Conservation (phyloP, 179 eudicot species). For the Heliamphora pulchella region DNA sequence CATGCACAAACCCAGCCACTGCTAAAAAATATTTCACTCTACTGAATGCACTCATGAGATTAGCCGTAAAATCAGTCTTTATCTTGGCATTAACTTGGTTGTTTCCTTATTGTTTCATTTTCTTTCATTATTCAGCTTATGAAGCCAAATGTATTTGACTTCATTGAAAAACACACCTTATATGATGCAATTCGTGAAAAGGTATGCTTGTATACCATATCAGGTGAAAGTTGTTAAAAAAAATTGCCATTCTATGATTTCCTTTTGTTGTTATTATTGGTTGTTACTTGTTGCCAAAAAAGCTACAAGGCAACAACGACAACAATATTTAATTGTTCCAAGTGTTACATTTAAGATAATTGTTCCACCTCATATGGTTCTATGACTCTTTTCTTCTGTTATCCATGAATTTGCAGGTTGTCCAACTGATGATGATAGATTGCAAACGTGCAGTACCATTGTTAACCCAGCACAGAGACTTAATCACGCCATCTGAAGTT, state of each 20-base stretch:
- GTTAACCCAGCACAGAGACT: constrained; percentile 63
- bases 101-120: constrained; percentile 9
- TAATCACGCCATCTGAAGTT: constrained; percentile 76
- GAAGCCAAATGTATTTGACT: constrained; percentile 88
- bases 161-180: constrained; percentile 82
- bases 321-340: background rate
- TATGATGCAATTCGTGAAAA: constrained; percentile 81
- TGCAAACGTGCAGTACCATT: constrained; percentile 68
- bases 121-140: constrained; percentile 50
- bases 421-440: constrained; percentile 82
- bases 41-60: background rate
- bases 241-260: background rate
- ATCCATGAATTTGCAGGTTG: constrained; percentile 47
- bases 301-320: background rate
- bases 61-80: background rate
- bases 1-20: background rate
- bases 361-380: background rate
- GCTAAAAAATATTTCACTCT: background rate
- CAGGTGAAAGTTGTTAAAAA: background rate
- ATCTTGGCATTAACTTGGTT: background rate
- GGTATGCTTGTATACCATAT: constrained; percentile 34
- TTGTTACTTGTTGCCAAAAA: background rate
- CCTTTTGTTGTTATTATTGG: background rate
- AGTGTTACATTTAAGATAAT: background rate
- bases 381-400: constrained; percentile 15